A percentile compares a stretch with the other conserved stretches of the same genome.
These are phyloP conservation scores for Clarireedia monteithiana DNA, from an alignment of 2,329 filamentous ascomycete species.

Conservation along the genomic window DNA sequence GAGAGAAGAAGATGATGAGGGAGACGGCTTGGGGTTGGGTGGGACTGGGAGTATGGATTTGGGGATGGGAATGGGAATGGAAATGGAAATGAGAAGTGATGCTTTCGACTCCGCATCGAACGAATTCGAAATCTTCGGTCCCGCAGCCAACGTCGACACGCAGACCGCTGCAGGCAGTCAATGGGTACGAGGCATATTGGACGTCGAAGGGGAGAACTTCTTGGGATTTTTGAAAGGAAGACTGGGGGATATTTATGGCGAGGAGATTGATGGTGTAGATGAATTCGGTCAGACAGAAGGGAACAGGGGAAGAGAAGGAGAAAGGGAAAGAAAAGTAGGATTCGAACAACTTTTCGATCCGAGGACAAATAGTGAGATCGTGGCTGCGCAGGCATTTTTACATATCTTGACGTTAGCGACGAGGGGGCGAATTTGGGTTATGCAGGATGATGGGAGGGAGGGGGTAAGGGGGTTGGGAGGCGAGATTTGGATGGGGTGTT, in stretches of 20 bases:
- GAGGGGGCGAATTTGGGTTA: constrained; percentile 53
- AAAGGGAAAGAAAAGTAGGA: constrained; percentile 38
- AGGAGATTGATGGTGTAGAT: constrained; percentile 9
- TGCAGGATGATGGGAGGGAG: constrained; percentile 38
- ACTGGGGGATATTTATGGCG: constrained; percentile 29
- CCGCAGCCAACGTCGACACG: constrained; percentile 36
- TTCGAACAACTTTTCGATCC: constrained; percentile 67
- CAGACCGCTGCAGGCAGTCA: constrained; percentile 40
- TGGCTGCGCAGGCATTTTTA: constrained; percentile 69
- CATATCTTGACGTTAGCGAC: constrained; percentile 66
- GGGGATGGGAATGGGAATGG: not conserved
- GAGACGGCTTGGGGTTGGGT: not conserved
- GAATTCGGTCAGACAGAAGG: not conserved
- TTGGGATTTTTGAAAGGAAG: constrained; percentile 47
- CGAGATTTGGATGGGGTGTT: constrained; percentile 3
- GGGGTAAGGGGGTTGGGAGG: constrained; percentile 1
- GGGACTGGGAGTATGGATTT: not conserved
- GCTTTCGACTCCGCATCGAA: constrained; percentile 11
- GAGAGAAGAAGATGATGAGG: constrained; percentile 14
- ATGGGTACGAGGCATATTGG: constrained; percentile 44
- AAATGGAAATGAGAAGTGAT: not conserved
- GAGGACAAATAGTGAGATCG: constrained; percentile 40
- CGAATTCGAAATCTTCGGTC: constrained; percentile 38
- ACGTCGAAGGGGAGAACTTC: constrained; percentile 55
- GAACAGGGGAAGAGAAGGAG: not conserved